Conservation (phyloP, 192 early-diverging fungal species). For the Mortierella antarctica region DNA sequence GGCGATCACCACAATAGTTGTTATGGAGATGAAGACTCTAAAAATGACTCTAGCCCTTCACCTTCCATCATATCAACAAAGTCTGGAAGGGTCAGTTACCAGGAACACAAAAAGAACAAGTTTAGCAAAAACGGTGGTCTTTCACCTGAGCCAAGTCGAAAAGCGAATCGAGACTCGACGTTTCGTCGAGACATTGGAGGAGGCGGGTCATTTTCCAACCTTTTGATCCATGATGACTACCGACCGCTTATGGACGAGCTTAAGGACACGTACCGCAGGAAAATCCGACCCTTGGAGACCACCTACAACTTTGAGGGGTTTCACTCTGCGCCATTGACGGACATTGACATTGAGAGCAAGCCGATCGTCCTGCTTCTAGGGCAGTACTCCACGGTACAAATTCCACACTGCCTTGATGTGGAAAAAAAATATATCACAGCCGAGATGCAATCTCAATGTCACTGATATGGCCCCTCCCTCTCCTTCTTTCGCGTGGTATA, state of each 20-base stretch:
- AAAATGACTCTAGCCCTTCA: slow-evolving; percentile 8
- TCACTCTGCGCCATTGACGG: slow-evolving; percentile 81
- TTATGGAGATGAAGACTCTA: slow-evolving; percentile 10
- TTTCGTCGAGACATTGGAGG: slow-evolving; percentile 18
- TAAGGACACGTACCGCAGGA: slow-evolving; percentile 75
- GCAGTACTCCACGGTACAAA: slow-evolving; percentile 81
- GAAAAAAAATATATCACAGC: too few species aligned
- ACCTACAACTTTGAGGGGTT: slow-evolving; percentile 85
- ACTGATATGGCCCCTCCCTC: background rate
- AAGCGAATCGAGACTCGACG: background rate
- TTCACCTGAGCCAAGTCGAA: background rate
- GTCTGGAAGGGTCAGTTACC: slow-evolving; percentile 13
- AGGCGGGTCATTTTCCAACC: slow-evolving; percentile 33
- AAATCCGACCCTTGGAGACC: slow-evolving; percentile 79
- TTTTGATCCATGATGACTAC: slow-evolving; percentile 64
- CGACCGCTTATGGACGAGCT: slow-evolving; percentile 68
- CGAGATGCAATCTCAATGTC: too few species aligned
- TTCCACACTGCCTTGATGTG: background rate
- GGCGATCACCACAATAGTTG: background rate
- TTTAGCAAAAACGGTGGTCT: slow-evolving; percentile 11
- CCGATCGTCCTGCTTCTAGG: slow-evolving; percentile 90
- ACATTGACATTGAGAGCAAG: slow-evolving; percentile 86
- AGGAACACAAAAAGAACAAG: slow-evolving; percentile 41
- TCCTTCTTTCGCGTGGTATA: slow-evolving; percentile 13
- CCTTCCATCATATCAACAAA: slow-evolving; percentile 24